Evolutionary conservation across 176 grass and related monocot species (phyloP).

Genomic region (Olyra latifolia): DNA sequence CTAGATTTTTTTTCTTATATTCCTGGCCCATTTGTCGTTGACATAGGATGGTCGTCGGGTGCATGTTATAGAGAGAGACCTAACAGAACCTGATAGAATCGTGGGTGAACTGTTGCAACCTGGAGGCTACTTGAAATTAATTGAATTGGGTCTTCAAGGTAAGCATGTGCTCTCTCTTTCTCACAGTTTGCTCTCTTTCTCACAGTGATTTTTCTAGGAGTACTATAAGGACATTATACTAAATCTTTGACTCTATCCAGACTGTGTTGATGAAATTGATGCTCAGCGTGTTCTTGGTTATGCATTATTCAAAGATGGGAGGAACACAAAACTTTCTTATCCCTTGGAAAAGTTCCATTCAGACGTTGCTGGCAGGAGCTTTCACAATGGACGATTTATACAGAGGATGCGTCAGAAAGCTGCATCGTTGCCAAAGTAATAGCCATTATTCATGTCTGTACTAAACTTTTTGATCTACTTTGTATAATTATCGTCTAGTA

Average conservation of each 20-base stretch:
- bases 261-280: constrained; percentile 96
- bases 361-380: constrained; percentile 92
- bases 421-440: constrained; percentile 81
- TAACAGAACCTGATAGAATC: constrained; percentile 93
- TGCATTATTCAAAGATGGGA: constrained; percentile 90
- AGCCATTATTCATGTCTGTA: background rate
- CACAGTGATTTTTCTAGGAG: background rate
- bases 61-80: constrained; percentile 97
- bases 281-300: constrained; percentile 90
- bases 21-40: constrained; percentile 30
- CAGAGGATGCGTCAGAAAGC: constrained; percentile 91
- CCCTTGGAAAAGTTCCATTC: constrained; percentile 91
- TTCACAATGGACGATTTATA: constrained; percentile 96
- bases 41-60: constrained; percentile 77
- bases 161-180: background rate
- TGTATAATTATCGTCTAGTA: background rate
- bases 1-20: background rate
- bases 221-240: background rate
- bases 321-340: constrained; percentile 75
- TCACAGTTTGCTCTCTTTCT: background rate
- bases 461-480: background rate
- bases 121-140: constrained; percentile 88
- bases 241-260: constrained; percentile 40
- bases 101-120: constrained; percentile 96
- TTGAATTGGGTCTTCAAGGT: constrained; percentile 89